These are phyloP conservation scores for Vitis rupestris DNA, from an alignment of 164 flowering plant species.

Conservation along the genomic window DNA sequence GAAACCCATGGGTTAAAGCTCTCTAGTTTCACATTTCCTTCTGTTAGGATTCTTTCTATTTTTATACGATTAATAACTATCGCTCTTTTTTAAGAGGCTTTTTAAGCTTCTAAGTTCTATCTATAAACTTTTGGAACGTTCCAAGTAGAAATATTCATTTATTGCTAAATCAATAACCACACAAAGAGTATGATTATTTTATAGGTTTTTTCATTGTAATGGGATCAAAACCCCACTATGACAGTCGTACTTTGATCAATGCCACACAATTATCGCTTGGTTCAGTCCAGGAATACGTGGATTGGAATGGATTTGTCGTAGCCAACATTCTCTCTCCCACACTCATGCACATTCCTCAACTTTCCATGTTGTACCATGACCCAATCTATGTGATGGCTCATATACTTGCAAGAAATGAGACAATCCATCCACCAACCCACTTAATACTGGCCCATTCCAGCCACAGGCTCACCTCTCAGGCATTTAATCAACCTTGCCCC, in stretches of 20 bases:
- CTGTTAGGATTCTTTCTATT: too few species aligned
- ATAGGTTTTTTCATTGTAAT: too few species aligned
- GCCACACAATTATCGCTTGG: slow-evolving; percentile 28
- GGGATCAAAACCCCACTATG: not conserved
- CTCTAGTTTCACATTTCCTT: too few species aligned
- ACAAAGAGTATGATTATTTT: slow-evolving; percentile 1
- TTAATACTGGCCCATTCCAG: slow-evolving; percentile 6
- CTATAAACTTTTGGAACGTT: too few species aligned
- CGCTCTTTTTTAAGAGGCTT: too few species aligned
- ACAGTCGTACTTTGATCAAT: not conserved
- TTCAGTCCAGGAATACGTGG: slow-evolving; percentile 15
- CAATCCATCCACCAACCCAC: slow-evolving; percentile 28
- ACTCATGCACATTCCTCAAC: not conserved
- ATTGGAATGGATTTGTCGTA: slow-evolving; percentile 16
- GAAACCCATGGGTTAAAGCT: too few species aligned
- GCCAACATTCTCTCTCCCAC: slow-evolving; percentile 12
- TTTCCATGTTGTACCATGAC: not conserved
- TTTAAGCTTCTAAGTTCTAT: too few species aligned
- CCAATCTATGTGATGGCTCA: not conserved
- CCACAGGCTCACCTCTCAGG: slow-evolving; percentile 60
- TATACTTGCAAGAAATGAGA: slow-evolving; percentile 14
- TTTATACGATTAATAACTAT: too few species aligned
- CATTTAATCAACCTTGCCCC: slow-evolving; percentile 38
- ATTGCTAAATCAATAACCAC: not conserved
- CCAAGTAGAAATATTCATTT: not conserved